Conservation (phyloP, 768 basidiomycete genomes). For the Tylopilus sp. region DNA sequence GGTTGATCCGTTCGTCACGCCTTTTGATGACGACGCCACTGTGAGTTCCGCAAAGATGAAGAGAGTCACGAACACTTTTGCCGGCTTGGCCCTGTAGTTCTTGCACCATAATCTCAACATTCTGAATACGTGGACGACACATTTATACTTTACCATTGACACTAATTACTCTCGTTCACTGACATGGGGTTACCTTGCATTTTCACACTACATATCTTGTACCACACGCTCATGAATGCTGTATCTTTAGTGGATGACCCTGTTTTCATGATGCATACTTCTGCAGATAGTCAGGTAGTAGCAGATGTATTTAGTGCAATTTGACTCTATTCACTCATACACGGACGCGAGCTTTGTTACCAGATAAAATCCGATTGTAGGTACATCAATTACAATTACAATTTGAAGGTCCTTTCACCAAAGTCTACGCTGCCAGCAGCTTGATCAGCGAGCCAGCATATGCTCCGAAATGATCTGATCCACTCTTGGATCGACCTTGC, state of each 20-base stretch:
- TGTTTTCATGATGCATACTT: not conserved
- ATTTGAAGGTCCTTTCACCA: not conserved
- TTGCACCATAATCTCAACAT: not conserved
- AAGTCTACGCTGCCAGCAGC: not conserved
- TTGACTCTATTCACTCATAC: not conserved
- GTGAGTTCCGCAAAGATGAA: slow-evolving; percentile 32
- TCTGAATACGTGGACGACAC: not conserved
- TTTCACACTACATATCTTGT: not conserved
- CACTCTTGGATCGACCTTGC: slow-evolving; percentile 28
- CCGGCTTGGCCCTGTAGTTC: slow-evolving; percentile 31
- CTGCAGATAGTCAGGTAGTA: slow-evolving; percentile 3
- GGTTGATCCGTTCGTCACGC: slow-evolving; percentile 65
- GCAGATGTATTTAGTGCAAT: slow-evolving; percentile 2
- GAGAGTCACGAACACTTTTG: slow-evolving; percentile 56
- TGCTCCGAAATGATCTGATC: slow-evolving; percentile 24
- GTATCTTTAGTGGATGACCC: slow-evolving; percentile 25
- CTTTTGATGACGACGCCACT: slow-evolving; percentile 72
- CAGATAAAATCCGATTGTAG: too few species aligned
- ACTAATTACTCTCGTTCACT: slow-evolving; percentile 11
- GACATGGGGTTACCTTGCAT: not conserved
- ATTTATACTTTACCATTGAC: slow-evolving; percentile 13
- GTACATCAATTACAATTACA: too few species aligned
- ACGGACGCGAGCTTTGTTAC: too few species aligned
- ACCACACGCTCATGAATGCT: slow-evolving; percentile 8
- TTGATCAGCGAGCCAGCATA: slow-evolving; percentile 14